phyloP scores from a whole-genome alignment of 2,329 filamentous ascomycete species.

The Alternaria burnsii region DNA sequence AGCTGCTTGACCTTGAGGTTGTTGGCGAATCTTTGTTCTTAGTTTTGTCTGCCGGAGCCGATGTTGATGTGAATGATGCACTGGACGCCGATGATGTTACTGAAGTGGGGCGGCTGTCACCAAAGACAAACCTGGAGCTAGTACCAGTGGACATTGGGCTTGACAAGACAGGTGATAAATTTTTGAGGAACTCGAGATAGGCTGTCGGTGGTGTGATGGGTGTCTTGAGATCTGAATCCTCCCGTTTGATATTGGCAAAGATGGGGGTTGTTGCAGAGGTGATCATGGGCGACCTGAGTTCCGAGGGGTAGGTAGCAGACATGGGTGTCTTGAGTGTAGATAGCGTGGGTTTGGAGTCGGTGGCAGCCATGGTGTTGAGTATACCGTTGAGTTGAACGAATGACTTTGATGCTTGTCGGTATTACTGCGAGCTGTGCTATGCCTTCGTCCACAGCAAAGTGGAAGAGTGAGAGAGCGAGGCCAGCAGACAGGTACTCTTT shows the following conservation, averaged over 20 bases:
- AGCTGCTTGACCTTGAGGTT: slow-evolving; percentile 51
- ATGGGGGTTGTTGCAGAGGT: slow-evolving; percentile 54
- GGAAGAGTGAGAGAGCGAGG: slow-evolving; percentile 38
- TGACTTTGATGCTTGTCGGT: slow-evolving; percentile 37
- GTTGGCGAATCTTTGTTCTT: slow-evolving; percentile 35
- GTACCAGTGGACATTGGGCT: slow-evolving; percentile 71
- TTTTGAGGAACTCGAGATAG: slow-evolving; percentile 92
- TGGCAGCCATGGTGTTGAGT: slow-evolving; percentile 48
- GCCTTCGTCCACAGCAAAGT: slow-evolving; percentile 40
- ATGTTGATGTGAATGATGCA: slow-evolving; percentile 48
- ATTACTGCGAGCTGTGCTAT: slow-evolving; percentile 32
- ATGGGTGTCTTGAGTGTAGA: slow-evolving; percentile 64
- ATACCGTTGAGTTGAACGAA: slow-evolving; percentile 34
- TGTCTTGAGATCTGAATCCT: slow-evolving; percentile 71
- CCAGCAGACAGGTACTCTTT: slow-evolving; percentile 37
- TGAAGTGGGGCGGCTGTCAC: slow-evolving; percentile 52
- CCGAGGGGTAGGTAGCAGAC: slow-evolving; percentile 65
- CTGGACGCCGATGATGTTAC: slow-evolving; percentile 50
- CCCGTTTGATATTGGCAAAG: slow-evolving; percentile 68
- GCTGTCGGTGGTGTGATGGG: slow-evolving; percentile 90
- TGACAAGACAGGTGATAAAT: slow-evolving; percentile 74
- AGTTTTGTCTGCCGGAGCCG: slow-evolving; percentile 40
- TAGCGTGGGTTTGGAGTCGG: slow-evolving; percentile 53
- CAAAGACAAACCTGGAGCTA: slow-evolving; percentile 61
- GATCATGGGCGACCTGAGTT: slow-evolving; percentile 71